Evolutionary conservation across 2,329 filamentous ascomycete species (phyloP).

Genomic region (Thelonectria rubi): DNA sequence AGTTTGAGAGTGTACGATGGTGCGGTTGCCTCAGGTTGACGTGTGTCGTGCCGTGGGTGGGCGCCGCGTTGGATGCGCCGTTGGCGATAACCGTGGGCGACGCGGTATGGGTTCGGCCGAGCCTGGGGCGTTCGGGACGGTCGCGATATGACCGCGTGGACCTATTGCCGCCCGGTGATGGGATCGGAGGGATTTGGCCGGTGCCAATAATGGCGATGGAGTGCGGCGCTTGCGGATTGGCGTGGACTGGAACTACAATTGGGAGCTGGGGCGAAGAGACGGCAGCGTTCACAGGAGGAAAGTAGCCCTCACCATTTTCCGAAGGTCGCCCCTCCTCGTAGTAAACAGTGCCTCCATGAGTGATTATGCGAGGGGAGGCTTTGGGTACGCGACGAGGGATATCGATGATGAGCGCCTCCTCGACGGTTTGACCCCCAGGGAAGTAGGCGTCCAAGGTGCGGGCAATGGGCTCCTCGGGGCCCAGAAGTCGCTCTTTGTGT

Average conservation of each 20-base stretch:
- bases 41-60: conserved; percentile 48
- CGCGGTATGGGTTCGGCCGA: conserved; percentile 78
- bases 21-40: conserved; percentile 54
- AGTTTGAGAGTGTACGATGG: conserved; percentile 67
- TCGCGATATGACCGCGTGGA: conserved; percentile 63
- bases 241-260: conserved; percentile 50
- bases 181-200: conserved; percentile 80
- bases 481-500: conserved; percentile 73
- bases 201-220: conserved; percentile 85
- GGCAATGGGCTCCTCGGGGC: conserved; percentile 86
- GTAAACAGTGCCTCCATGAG: conserved; percentile 56
- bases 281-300: conserved; percentile 71
- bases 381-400: conserved; percentile 83
- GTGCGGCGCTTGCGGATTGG: conserved; percentile 53
- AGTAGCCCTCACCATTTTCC: conserved; percentile 82
- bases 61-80: conserved; percentile 49
- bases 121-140: conserved; percentile 67
- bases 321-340: conserved; percentile 71
- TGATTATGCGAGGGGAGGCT: conserved; percentile 67
- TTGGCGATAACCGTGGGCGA: conserved; percentile 76
- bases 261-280: conserved; percentile 54
- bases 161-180: conserved; percentile 78
- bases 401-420: conserved; percentile 92
- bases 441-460: conserved; percentile 83
- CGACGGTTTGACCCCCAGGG: conserved; percentile 85